Evolutionary conservation across 108 stramenopile species (phyloP).

Genomic region (Cyclotella choctawhatcheeana): DNA sequence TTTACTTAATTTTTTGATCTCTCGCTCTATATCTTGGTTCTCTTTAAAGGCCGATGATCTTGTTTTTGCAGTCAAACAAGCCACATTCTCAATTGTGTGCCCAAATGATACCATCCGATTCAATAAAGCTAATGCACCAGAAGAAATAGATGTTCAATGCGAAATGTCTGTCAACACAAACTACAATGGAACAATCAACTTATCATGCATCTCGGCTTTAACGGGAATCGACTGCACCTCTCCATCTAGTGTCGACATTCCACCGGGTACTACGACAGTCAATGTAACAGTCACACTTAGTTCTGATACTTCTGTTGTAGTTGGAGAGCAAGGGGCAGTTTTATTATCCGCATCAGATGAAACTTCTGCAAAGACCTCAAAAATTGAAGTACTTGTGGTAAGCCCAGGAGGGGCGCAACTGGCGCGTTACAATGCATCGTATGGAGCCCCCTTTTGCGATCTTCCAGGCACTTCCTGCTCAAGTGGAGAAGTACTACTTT

Average conservation of each 20-base stretch:
- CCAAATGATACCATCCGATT: neutral
- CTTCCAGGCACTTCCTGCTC: neutral
- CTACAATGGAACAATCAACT: conserved; percentile 2
- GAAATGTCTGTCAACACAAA: neutral
- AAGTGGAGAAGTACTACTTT: neutral
- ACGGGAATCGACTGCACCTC: neutral
- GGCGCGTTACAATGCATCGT: neutral
- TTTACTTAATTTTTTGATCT: no score
- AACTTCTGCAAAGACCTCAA: neutral
- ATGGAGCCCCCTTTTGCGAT: neutral
- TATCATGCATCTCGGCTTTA: conserved; percentile 1
- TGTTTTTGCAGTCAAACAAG: conserved; percentile 1
- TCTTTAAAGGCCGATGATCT: neutral
- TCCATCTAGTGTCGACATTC: neutral
- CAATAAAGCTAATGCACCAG: neutral
- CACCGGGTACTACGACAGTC: neutral
- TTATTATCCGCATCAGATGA: neutral
- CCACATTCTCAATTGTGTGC: conserved; percentile 1
- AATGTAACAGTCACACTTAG: neutral
- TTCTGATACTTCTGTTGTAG: neutral
- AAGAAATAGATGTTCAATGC: neutral
- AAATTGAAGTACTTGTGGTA: neutral
- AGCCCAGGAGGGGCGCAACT: neutral
- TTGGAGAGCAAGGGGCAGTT: neutral
- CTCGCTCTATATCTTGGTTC: neutral